A percentile compares a stretch with the other conserved stretches of the same genome.
phyloP scores from a whole-genome alignment of 768 basidiomycete species.

The Mycena indigotica region DNA sequence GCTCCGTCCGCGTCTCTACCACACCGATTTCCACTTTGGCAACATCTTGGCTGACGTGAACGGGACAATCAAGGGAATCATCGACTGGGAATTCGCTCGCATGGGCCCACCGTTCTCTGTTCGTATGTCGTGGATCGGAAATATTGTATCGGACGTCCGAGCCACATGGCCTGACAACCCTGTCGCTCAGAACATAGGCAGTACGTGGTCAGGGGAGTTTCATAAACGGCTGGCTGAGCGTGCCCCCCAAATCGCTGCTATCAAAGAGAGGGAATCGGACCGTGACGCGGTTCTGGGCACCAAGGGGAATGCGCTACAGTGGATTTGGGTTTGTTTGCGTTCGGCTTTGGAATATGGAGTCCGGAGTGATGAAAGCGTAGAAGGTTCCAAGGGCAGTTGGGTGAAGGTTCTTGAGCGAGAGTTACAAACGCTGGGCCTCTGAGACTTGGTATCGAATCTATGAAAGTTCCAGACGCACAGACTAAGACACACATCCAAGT shows the following conservation, averaged over 20 bases:
- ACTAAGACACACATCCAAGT: too few relatives aligned
- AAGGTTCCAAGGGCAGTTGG: neutral
- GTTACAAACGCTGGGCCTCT: neutral
- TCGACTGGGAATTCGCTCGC: conserved; percentile 22
- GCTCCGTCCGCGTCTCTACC: conserved; percentile 13
- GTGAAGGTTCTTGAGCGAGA: neutral
- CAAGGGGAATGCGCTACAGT: conserved; percentile 13
- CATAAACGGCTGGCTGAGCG: conserved; percentile 1
- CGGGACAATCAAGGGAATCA: conserved; percentile 17
- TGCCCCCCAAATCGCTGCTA: conserved; percentile 8
- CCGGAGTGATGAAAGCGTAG: conserved; percentile 6
- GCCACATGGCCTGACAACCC: neutral
- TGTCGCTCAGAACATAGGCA: conserved; percentile 1
- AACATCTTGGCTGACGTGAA: conserved; percentile 18
- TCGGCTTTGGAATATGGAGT: conserved; percentile 14
- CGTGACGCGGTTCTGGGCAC: conserved; percentile 4
- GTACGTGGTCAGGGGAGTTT: conserved; percentile 14
- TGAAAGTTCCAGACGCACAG: too few relatives aligned
- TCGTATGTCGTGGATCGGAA: conserved; percentile 7
- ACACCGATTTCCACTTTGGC: conserved; percentile 22
- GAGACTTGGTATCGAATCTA: too few relatives aligned
- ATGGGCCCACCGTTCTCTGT: conserved; percentile 13
- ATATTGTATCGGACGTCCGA: neutral
- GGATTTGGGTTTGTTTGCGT: conserved; percentile 7
- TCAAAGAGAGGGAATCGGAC: conserved; percentile 9